A percentile compares a stretch with the other conserved stretches of the same genome.
Evolutionary conservation across 2,329 filamentous ascomycete species (phyloP).

Genomic region (Fusarium sp.): DNA sequence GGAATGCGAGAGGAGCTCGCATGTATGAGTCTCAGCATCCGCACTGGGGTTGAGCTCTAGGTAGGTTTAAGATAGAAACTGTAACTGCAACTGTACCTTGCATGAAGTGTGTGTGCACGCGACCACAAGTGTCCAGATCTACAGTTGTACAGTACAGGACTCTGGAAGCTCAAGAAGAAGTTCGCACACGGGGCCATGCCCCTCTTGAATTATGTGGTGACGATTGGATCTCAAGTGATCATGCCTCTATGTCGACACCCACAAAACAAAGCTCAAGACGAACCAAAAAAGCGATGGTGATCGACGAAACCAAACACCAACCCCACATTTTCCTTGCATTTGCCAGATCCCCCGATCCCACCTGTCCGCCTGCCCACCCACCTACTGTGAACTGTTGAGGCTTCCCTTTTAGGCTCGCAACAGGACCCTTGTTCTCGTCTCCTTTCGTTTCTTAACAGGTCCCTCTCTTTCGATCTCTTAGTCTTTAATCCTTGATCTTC

Average conservation of each 20-base stretch:
- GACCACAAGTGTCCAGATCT: slow-evolving; percentile 9
- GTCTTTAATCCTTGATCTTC: background rate
- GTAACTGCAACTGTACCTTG: background rate
- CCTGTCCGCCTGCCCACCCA: background rate
- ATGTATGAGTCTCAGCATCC: too few species aligned
- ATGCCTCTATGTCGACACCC: slow-evolving; percentile 18
- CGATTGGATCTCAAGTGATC: slow-evolving; percentile 25
- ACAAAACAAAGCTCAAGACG: slow-evolving; percentile 20
- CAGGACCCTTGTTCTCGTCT: slow-evolving; percentile 17
- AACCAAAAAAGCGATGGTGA: slow-evolving; percentile 14
- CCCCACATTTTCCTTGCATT: slow-evolving; percentile 33
- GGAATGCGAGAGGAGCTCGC: too few species aligned
- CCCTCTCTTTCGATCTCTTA: background rate
- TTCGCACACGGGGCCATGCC: slow-evolving; percentile 13
- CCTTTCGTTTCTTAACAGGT: background rate
- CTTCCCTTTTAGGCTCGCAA: slow-evolving; percentile 16
- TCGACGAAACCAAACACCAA: slow-evolving; percentile 30
- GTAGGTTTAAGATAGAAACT: background rate
- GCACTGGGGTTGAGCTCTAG: background rate
- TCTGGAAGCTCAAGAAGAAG: background rate
- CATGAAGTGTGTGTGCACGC: background rate
- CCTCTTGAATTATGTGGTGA: background rate
- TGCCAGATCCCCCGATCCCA: slow-evolving; percentile 26
- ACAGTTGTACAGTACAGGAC: background rate
- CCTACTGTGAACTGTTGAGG: slow-evolving; percentile 7